Conservation (phyloP, 345 rosid species). For the Capsella bursapastoris region DNA sequence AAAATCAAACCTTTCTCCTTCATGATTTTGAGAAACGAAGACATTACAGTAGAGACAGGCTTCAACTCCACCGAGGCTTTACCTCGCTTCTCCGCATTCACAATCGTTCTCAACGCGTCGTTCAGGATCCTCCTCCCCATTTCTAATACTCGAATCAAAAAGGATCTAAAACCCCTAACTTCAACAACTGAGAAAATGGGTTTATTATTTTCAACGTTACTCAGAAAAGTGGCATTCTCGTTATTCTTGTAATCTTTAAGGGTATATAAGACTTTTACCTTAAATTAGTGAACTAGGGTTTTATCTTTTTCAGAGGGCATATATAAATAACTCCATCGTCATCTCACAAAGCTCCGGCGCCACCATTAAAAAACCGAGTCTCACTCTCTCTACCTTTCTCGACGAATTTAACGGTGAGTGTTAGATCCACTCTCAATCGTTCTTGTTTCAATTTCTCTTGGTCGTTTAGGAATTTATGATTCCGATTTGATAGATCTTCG, state of each 20-base stretch:
- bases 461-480: not conserved
- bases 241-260: not conserved
- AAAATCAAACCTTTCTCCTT: slow-evolving; percentile 64
- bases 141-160: not conserved
- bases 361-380: slow-evolving; percentile 22
- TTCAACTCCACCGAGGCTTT: slow-evolving; percentile 77
- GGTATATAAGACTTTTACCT: slow-evolving; percentile 1
- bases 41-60: slow-evolving; percentile 84
- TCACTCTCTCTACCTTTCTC: slow-evolving; percentile 6
- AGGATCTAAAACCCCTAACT: slow-evolving; percentile 30
- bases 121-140: slow-evolving; percentile 88
- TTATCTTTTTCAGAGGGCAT: slow-evolving; percentile 19
- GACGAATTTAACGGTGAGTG: slow-evolving; percentile 36
- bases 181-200: not conserved
- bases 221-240: not conserved
- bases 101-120: slow-evolving; percentile 83
- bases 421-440: not conserved
- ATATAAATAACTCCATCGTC: slow-evolving; percentile 41
- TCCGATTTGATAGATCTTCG: slow-evolving; percentile 3
- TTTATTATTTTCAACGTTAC: not conserved
- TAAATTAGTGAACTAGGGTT: slow-evolving; percentile 26
- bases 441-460: not conserved
- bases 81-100: slow-evolving; percentile 86
- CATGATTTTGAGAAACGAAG: slow-evolving; percentile 91
- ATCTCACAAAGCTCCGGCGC: slow-evolving; percentile 35